Evolutionary conservation across 1,284 basidiomycete species (phyloP).

Genomic region (Coniferiporia sulphurascens): DNA sequence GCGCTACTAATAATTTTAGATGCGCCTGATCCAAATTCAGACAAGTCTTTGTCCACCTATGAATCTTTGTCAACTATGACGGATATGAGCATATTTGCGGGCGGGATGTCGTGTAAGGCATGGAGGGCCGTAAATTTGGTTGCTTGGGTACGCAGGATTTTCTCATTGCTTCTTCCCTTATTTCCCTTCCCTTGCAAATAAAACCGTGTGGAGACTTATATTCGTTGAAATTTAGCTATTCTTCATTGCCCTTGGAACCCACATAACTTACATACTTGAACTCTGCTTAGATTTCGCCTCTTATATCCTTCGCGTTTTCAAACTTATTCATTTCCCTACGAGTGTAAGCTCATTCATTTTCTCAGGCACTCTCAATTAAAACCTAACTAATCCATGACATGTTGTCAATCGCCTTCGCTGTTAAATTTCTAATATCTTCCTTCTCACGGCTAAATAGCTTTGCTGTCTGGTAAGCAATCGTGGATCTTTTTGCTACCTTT

Average conservation of each 20-base stretch:
- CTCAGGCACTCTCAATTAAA: not conserved
- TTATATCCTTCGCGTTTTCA: not conserved
- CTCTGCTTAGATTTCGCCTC: not conserved
- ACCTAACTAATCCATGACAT: not conserved
- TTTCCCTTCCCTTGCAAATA: too few relatives aligned
- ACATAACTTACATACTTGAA: not conserved
- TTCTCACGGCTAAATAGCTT: too few relatives aligned
- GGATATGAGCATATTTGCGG: not conserved
- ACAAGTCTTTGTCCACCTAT: not conserved
- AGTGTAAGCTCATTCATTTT: not conserved
- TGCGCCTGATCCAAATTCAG: not conserved
- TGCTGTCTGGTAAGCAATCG: too few relatives aligned
- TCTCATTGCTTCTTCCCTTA: not conserved
- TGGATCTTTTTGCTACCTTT: too few relatives aligned
- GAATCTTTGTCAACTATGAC: not conserved
- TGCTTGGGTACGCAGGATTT: conserved; percentile 5
- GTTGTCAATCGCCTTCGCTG: too few relatives aligned
- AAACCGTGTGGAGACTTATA: too few relatives aligned
- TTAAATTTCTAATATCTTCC: too few relatives aligned
- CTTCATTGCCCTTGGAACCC: too few relatives aligned
- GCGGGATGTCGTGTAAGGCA: not conserved
- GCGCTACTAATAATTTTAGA: conserved; percentile 5
- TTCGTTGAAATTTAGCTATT: too few relatives aligned
- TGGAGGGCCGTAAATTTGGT: not conserved
- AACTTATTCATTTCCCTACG: conserved; percentile 5